Evolutionary conservation across 2,329 filamentous ascomycete genomes (phyloP).

Genomic region (Sporothrix pallida): DNA sequence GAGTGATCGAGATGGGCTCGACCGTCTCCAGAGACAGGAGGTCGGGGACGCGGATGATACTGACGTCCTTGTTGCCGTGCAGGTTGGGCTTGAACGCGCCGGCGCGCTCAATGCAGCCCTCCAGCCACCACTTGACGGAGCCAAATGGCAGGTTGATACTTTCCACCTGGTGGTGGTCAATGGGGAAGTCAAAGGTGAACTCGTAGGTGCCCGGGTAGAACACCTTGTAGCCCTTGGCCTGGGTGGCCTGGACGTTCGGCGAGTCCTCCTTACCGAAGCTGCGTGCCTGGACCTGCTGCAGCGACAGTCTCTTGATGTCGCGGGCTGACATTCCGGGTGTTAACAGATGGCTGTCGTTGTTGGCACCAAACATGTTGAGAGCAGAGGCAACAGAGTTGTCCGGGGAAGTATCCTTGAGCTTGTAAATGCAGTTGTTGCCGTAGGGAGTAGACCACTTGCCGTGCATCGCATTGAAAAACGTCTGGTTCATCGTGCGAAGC

Average conservation of each 20-base stretch:
- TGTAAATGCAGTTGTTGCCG: slow-evolving; percentile 67
- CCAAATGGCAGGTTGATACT: slow-evolving; percentile 87
- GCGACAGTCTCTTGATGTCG: slow-evolving; percentile 70
- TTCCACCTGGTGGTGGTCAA: slow-evolving; percentile 87
- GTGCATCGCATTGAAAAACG: slow-evolving; percentile 84
- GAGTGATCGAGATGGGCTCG: slow-evolving; percentile 90
- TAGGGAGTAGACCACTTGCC: slow-evolving; percentile 65
- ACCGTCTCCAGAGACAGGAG: slow-evolving; percentile 89
- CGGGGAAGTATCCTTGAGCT: slow-evolving; percentile 48
- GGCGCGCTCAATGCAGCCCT: slow-evolving; percentile 82
- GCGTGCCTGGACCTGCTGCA: slow-evolving; percentile 80
- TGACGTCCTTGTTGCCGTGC: slow-evolving; percentile 79
- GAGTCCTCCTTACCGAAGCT: slow-evolving; percentile 84
- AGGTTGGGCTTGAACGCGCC: slow-evolving; percentile 91
- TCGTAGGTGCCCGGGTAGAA: slow-evolving; percentile 76
- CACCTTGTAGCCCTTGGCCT: slow-evolving; percentile 78
- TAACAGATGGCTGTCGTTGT: neutral
- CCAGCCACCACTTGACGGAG: slow-evolving; percentile 85
- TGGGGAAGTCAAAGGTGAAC: slow-evolving; percentile 81
- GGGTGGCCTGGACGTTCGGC: slow-evolving; percentile 63
- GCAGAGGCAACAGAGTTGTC: slow-evolving; percentile 42
- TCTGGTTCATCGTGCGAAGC: slow-evolving; percentile 85
- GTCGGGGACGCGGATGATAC: slow-evolving; percentile 81
- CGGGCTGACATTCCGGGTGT: slow-evolving; percentile 46
- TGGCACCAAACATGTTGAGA: slow-evolving; percentile 21